Evolutionary conservation across 257 asterid species (phyloP).

Genomic region (Solanum pennellii): DNA sequence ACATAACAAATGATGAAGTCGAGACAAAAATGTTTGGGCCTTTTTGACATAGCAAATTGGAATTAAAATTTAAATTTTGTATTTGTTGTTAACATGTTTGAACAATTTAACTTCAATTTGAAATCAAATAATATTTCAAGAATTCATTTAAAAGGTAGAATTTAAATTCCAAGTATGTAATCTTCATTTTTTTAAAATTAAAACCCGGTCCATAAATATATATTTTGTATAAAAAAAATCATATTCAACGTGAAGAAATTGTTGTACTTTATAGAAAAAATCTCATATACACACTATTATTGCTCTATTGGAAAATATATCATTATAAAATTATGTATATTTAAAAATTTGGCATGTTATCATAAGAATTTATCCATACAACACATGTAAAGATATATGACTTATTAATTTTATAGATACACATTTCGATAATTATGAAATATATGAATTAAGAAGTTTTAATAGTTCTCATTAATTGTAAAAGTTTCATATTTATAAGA

Average conservation of each 20-base stretch:
- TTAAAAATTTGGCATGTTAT: neutral
- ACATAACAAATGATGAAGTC: too few relatives aligned
- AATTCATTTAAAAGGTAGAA: neutral
- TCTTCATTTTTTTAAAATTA: fast-evolving
- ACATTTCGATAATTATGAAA: neutral
- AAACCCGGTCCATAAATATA: neutral
- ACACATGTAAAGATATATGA: neutral
- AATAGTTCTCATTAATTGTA: neutral
- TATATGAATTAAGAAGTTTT: neutral
- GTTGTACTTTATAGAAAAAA: neutral
- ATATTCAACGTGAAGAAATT: neutral
- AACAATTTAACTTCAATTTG: neutral
- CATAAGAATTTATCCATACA: neutral
- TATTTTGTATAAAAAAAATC: neutral
- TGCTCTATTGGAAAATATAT: neutral
- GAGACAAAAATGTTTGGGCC: neutral
- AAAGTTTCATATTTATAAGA: neutral
- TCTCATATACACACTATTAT: neutral
- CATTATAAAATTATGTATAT: neutral
- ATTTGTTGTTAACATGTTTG: neutral
- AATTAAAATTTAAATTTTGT: neutral
- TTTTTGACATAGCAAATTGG: neutral
- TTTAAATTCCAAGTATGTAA: neutral
- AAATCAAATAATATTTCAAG: neutral
- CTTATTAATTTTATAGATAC: neutral